These are phyloP conservation scores for Trichoderma citrinoviride DNA, from an alignment of 2,329 filamentous ascomycete species.

Conservation along the genomic window DNA sequence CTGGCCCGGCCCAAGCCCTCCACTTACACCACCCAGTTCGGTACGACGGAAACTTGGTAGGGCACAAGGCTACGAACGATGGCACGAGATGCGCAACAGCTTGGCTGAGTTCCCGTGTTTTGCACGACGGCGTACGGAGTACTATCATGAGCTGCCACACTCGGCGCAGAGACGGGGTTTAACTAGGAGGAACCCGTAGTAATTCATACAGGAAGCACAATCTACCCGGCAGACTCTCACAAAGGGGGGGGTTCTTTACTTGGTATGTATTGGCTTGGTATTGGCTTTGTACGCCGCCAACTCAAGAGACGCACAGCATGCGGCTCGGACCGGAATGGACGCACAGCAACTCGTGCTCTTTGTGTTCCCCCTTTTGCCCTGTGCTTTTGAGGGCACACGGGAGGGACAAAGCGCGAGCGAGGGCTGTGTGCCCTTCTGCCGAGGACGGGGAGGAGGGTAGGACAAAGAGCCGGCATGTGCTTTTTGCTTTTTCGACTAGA, in stretches of 20 bases:
- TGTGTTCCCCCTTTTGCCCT: too few species aligned
- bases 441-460: not conserved
- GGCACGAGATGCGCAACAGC: too few species aligned
- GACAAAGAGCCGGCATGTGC: slow-evolving; percentile 1
- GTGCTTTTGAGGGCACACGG: too few species aligned
- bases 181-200: too few species aligned
- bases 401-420: not conserved
- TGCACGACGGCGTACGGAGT: not conserved
- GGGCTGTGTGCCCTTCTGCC: not conserved
- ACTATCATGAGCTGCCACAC: not conserved
- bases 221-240: too few species aligned
- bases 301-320: too few species aligned
- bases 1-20: not conserved
- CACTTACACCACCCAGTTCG: not conserved
- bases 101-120: not conserved
- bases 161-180: not conserved
- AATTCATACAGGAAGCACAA: too few species aligned
- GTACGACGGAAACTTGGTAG: not conserved
- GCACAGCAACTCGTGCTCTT: not conserved
- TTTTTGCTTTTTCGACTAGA: not conserved
- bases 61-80: too few species aligned
- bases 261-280: too few species aligned
- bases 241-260: too few species aligned
- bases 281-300: too few species aligned
- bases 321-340: not conserved